Conservation (phyloP, 805 yeast species). For the Candida tibetensis region DNA sequence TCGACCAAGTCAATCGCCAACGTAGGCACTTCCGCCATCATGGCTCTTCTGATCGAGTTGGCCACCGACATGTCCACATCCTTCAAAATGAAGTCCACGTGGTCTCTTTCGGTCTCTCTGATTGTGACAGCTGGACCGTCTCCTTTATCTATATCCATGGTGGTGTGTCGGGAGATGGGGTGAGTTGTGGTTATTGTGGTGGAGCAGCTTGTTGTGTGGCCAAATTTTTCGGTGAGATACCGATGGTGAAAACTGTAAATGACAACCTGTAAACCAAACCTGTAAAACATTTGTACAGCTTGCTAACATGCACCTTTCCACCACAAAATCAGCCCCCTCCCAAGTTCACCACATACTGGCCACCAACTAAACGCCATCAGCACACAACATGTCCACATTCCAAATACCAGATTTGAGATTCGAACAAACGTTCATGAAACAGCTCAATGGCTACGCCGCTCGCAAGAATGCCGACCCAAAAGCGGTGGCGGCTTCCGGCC, state of each 20-base stretch:
- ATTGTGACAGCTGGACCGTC: constrained; percentile 82
- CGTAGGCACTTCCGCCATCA: constrained; percentile 96
- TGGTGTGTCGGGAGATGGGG: constrained; percentile 3
- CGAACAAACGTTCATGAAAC: constrained; percentile 54
- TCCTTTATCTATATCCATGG: constrained; percentile 29
- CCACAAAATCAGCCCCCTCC: too few species aligned
- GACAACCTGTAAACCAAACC: neutral
- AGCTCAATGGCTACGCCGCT: constrained; percentile 30
- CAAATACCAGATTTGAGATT: constrained; percentile 62
- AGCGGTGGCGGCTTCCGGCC: neutral
- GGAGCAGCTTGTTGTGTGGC: neutral
- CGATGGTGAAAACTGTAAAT: constrained; percentile 1
- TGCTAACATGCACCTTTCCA: too few species aligned
- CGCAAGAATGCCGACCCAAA: constrained; percentile 9
- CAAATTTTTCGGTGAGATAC: constrained; percentile 4
- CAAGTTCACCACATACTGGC: too few species aligned
- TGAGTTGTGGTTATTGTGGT: neutral
- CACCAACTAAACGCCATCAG: too few species aligned
- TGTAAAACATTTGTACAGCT: too few species aligned
- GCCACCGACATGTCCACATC: constrained; percentile 90
- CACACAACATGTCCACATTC: neutral
- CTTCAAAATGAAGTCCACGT: constrained; percentile 83
- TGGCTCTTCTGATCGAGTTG: constrained; percentile 84
- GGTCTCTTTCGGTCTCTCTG: constrained; percentile 79
- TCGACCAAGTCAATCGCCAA: constrained; percentile 95